Evolutionary conservation across 176 grass and related monocot species (phyloP), one percentile per base, ranked within the genome.

Genomic region (Hsuehochloa calcarea): DNA sequence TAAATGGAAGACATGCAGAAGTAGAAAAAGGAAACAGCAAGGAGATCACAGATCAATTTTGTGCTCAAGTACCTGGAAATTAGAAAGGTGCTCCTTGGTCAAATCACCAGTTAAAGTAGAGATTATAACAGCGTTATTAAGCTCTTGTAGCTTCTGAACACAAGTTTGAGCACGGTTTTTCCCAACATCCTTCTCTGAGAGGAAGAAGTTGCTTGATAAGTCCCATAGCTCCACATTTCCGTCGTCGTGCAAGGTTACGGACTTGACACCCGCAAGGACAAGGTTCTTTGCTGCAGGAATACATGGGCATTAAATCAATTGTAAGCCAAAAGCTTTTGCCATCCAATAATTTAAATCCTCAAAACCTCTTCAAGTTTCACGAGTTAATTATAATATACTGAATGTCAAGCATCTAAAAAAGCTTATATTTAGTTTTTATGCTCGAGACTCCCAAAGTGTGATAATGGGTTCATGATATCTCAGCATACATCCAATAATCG

Each of bases 121-220:
- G 78, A 95, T 69, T 54, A 88, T 63, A 68, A 94, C 92, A 80
- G 92, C 90, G 89, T 90, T 97, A 54, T 94, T 97, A 49, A 97
- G 88, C 63, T 94, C 92, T 65, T 97, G 94, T 31, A 97, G 80
- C 76, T 97, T 94, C 75, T 78, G 26, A 62, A 86, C 84, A 19
- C 84, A 86, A 79, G 84, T 75, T 70, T 85, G 74, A 70, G 93
- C 88, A 22, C 93, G 82, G 15, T 95, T 95, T 70, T 87, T 77
- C 39, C 85, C 86, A 87, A 97, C 70, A 84, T 93, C 94, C 70
- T 80, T 86, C 82, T 96, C 87, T 39, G 90, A 93, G 79, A 96
- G 86, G 79, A 94, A 94, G 60, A 97, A 94, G 76, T 94, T 97
- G 62, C 92, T 66, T 70, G 94, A 90, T 54, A 97, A 85, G 85